Percentiles rank a stretch among this genome's conserved stretches.
phyloP scores from a whole-genome alignment of 306 rosid genomes.

The Cucumis hystrix region DNA sequence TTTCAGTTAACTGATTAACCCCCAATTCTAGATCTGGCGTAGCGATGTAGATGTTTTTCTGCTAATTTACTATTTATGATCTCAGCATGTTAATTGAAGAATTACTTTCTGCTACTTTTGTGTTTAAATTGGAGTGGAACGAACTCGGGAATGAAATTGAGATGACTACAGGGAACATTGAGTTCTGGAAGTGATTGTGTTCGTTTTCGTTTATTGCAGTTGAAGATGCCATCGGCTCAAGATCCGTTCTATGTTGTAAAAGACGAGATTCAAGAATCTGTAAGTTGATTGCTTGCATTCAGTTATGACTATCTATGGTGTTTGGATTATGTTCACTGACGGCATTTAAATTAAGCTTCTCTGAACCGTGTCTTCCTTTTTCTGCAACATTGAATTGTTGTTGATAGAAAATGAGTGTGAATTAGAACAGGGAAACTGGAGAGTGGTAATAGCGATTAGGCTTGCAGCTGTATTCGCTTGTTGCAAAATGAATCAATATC shows the following conservation, averaged over 20 bases:
- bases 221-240: constrained; percentile 81
- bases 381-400: neutral
- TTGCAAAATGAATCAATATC: neutral
- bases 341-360: neutral
- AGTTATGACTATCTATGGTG: neutral
- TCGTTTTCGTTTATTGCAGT: neutral
- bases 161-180: neutral
- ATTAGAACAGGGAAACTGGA: neutral
- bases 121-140: neutral
- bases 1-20: neutral
- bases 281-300: constrained; percentile 27
- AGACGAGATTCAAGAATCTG: constrained; percentile 94
- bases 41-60: neutral
- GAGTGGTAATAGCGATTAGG: neutral
- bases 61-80: neutral
- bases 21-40: neutral
- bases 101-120: neutral
- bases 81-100: neutral
- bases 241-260: constrained; percentile 98
- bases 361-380: neutral
- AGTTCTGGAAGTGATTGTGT: neutral
- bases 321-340: neutral
- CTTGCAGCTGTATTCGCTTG: neutral
- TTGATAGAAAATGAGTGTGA: neutral
- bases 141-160: neutral